These are phyloP conservation scores for Amaranthus cruentus DNA, from an alignment of 148 eudicot genomes.

Conservation along the genomic window DNA sequence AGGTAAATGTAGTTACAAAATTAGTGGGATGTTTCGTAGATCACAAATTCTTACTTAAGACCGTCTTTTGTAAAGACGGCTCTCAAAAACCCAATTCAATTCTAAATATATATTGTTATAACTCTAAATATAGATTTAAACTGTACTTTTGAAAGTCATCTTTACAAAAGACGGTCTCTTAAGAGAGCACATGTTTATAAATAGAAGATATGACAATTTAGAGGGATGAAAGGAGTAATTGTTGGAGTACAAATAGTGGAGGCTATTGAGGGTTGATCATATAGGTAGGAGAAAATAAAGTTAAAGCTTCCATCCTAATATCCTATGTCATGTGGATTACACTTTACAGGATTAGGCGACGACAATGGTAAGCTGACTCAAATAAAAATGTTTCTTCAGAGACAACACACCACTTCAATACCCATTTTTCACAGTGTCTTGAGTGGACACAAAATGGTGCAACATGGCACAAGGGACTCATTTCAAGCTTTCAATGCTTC, in stretches of 20 bases:
- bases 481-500: slow-evolving; percentile 13
- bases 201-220: no score
- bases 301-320: not conserved
- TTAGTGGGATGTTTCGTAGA: no score
- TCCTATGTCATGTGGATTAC: not conserved
- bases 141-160: no score
- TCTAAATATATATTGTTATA: no score
- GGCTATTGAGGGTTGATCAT: slow-evolving; percentile 11
- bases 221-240: no score
- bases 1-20: no score
- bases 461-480: not conserved
- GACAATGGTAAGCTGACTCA: slow-evolving; percentile 11
- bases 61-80: no score
- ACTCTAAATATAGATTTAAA: no score
- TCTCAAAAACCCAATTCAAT: no score
- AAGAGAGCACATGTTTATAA: no score
- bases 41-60: no score
- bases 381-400: slow-evolving; percentile 13
- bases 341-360: not conserved
- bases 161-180: no score
- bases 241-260: not conserved
- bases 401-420: slow-evolving; percentile 7
- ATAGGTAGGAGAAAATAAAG: not conserved
- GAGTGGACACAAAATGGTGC: slow-evolving; percentile 7
- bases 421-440: slow-evolving; percentile 17